Evolutionary conservation across 441 rosid species (phyloP).

Genomic region (Sinapis alba): DNA sequence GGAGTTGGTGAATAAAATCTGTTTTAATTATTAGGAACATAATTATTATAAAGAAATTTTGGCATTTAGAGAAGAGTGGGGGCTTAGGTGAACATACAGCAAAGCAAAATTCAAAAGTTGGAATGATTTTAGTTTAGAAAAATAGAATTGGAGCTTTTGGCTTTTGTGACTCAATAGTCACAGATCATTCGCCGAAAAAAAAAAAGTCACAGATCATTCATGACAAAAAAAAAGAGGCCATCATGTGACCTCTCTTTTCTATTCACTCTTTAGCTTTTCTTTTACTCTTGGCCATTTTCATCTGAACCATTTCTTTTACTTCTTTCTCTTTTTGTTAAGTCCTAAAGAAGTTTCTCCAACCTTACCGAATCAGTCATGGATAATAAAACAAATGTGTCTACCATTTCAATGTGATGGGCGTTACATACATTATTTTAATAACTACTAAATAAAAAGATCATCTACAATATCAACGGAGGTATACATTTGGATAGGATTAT

Average conservation of each 20-base stretch:
- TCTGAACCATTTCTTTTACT: conserved; percentile 23
- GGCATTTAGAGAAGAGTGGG: conserved; percentile 37
- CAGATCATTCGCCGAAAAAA: conserved; percentile 37
- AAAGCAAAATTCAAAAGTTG: conserved; percentile 38
- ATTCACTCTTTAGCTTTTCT: conserved; percentile 33
- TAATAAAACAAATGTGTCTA: conserved; percentile 13
- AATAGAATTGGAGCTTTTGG: conserved; percentile 25
- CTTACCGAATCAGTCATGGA: conserved; percentile 8
- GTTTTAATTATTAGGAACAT: conserved; percentile 19
- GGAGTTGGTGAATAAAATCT: conserved; percentile 31
- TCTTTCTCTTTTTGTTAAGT: conserved; percentile 29
- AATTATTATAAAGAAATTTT: conserved; percentile 9
- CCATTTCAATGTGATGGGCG: background rate
- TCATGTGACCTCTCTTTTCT: conserved; percentile 33
- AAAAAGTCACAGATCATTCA: conserved; percentile 25
- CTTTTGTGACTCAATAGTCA: conserved; percentile 39
- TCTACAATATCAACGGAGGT: background rate
- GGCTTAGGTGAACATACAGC: conserved; percentile 37
- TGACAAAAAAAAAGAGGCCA: conserved; percentile 11
- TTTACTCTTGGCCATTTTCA: conserved; percentile 7
- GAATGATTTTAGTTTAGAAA: conserved; percentile 37
- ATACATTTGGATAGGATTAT: background rate
- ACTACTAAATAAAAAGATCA: background rate
- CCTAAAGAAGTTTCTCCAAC: conserved; percentile 28
- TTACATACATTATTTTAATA: background rate